A percentile compares a stretch with the other conserved stretches of the same genome.
Conservation (phyloP, 2,329 filamentous ascomycete species). For the Thelonectria discophora region DNA sequence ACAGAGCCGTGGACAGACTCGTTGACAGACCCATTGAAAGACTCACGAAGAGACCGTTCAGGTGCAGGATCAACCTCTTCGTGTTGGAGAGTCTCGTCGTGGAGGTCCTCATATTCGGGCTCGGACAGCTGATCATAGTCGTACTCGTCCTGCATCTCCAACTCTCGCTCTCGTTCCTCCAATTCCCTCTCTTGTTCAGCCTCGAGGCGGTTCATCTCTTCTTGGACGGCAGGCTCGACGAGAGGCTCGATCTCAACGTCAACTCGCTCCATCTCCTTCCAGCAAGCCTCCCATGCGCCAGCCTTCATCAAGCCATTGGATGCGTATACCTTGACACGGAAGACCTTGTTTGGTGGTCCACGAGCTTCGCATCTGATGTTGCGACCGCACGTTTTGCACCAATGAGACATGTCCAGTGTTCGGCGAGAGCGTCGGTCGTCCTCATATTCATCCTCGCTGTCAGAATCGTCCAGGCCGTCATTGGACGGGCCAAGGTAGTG, state of each 20-base stretch:
- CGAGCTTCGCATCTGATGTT: conserved; percentile 65
- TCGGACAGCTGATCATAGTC: conserved; percentile 25
- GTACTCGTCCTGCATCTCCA: conserved; percentile 44
- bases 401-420: conserved; percentile 54
- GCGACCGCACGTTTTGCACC: conserved; percentile 64
- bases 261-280: conserved; percentile 98
- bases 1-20: conserved; percentile 17
- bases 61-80: conserved; percentile 6
- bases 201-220: conserved; percentile 67
- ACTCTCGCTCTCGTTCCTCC: conserved; percentile 38
- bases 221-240: conserved; percentile 66
- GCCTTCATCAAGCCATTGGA: conserved; percentile 94
- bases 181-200: conserved; percentile 55
- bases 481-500: conserved; percentile 75
- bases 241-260: conserved; percentile 90
- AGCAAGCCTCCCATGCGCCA: conserved; percentile 91
- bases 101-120: conserved; percentile 9
- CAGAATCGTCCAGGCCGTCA: conserved; percentile 55
- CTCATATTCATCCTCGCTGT: conserved; percentile 56
- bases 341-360: conserved; percentile 64
- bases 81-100: background rate
- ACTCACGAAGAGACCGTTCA: conserved; percentile 12
- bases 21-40: conserved; percentile 9
- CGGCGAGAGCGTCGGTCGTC: conserved; percentile 37
- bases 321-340: conserved; percentile 88